Base-by-base conservation (phyloP, 2,329 filamentous ascomycete species). In the Fragosphaeria purpurea region DNA sequence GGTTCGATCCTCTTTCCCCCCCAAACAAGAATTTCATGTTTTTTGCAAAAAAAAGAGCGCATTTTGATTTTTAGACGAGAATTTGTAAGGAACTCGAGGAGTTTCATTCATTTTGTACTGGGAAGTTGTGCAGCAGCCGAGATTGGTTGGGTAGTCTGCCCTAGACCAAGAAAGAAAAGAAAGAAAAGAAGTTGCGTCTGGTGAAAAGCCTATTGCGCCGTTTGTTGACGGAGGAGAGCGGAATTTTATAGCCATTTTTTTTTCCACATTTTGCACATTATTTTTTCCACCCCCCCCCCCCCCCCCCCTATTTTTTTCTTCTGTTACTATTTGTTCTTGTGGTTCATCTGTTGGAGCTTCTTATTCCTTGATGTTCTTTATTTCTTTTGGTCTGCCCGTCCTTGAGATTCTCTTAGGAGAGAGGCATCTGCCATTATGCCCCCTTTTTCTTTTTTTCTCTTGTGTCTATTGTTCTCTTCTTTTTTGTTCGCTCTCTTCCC, bases 261-360 rank as follows among this genome's bases (percentile, higher is more conserved):
- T 37, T 37, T 37, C 11, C 11, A 37, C 35, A 37, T 11, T 37
- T 37, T 37, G 35, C 11, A 22, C 22, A 2, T 22, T 43, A 12
- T 11, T 8, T 6, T 41, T 46, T 41, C 44, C 52, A 47, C 53
- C 51, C 46, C n/a, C n/a, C n/a, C n/a, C n/a, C n/a, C n/a, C n/a
- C n/a, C n/a, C n/a, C n/a, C n/a, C 43, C 22, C 31, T 45, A 50
- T 47, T 48, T 42, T 33, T 49, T 46, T 38, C 47, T 47, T 47
- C 4, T 44, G 34, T 12, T 22, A 22, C 22, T 22, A 22, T 22
- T 22, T 22, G 22, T 22, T 22, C 22, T 22, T 22, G 22, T 22
- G 22, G 22, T 22, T 22, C 22, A 22, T 22, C 22, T 22, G 22
- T 22, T 22, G 22, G 22, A 22, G 22, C 22, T 22, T 22, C 22